These are phyloP conservation scores for Eragrostis tef DNA, from an alignment of 202 grass and related monocot genomes.

Conservation along the genomic window DNA sequence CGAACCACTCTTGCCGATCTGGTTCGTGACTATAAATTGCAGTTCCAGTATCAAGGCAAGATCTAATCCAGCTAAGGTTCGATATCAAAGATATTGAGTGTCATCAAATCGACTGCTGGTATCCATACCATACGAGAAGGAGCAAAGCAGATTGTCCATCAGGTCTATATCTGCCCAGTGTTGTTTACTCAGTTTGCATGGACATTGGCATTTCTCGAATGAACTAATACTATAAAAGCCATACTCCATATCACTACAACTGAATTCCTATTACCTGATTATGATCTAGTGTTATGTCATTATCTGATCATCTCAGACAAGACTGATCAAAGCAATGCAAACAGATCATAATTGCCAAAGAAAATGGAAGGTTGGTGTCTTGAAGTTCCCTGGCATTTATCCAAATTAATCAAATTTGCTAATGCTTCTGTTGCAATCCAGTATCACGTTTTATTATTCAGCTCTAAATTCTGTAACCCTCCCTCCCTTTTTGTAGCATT, in stretches of 20 bases:
- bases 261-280: slow-evolving; percentile 3
- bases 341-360: not conserved
- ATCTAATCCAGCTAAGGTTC: slow-evolving; percentile 52
- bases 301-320: not conserved
- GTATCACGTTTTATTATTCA: slow-evolving; percentile 7
- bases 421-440: slow-evolving; percentile 13
- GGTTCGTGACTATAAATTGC: slow-evolving; percentile 75
- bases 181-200: slow-evolving; percentile 3
- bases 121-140: slow-evolving; percentile 21
- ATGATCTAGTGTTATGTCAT: not conserved
- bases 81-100: not conserved
- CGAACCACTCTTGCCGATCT: slow-evolving; percentile 78
- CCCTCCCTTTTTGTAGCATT: too few species aligned
- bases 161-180: not conserved
- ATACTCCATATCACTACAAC: not conserved
- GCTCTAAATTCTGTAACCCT: not conserved
- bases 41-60: slow-evolving; percentile 93
- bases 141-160: slow-evolving; percentile 11
- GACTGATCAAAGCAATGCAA: slow-evolving; percentile 15
- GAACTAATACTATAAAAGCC: slow-evolving; percentile 6
- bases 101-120: slow-evolving; percentile 34
- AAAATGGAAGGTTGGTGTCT: not conserved
- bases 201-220: not conserved
- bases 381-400: not conserved
- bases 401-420: not conserved